These are phyloP conservation scores for Pichia sp. DNA, from an alignment of 1,139 yeast genomes.

Conservation along the genomic window DNA sequence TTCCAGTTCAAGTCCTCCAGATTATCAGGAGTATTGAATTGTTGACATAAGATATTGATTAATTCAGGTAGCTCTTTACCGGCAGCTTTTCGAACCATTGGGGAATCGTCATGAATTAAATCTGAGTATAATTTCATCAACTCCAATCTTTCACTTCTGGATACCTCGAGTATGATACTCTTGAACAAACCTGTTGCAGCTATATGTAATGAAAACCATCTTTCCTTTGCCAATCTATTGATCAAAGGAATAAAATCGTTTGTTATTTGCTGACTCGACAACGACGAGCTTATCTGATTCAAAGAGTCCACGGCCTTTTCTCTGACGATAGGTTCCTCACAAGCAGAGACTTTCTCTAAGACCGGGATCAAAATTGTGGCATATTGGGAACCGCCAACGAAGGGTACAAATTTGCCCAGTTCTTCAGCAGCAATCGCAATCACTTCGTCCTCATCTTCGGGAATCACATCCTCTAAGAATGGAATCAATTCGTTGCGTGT, in stretches of 20 bases:
- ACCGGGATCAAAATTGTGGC: constrained; percentile 78
- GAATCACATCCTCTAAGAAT: constrained; percentile 80
- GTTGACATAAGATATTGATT: constrained; percentile 50
- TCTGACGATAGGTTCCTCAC: constrained; percentile 97
- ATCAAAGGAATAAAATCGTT: constrained; percentile 71
- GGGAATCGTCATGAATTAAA: constrained; percentile 85
- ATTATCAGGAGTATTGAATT: constrained; percentile 27
- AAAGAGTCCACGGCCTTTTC: constrained; percentile 90
- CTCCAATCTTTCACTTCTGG: constrained; percentile 49
- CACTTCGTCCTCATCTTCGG: constrained; percentile 98
- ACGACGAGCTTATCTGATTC: constrained; percentile 61
- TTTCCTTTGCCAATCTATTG: constrained; percentile 74
- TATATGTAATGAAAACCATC: constrained; percentile 93
- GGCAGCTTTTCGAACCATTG: constrained; percentile 96
- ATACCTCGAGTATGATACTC: constrained; percentile 60
- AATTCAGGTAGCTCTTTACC: constrained; percentile 77
- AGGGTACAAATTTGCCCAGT: constrained; percentile 80
- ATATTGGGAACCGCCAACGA: constrained; percentile 79
- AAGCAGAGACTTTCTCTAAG: constrained; percentile 79
- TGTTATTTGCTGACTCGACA: constrained; percentile 62
- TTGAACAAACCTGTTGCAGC: constrained; percentile 89
- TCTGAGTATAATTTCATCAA: constrained; percentile 65
- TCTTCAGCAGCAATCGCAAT: constrained; percentile 90
- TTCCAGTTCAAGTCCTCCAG: constrained; percentile 52
- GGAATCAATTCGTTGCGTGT: constrained; percentile 87